Base-by-base conservation (phyloP, 768 basidiomycete species). In the Suillus subaureus region DNA sequence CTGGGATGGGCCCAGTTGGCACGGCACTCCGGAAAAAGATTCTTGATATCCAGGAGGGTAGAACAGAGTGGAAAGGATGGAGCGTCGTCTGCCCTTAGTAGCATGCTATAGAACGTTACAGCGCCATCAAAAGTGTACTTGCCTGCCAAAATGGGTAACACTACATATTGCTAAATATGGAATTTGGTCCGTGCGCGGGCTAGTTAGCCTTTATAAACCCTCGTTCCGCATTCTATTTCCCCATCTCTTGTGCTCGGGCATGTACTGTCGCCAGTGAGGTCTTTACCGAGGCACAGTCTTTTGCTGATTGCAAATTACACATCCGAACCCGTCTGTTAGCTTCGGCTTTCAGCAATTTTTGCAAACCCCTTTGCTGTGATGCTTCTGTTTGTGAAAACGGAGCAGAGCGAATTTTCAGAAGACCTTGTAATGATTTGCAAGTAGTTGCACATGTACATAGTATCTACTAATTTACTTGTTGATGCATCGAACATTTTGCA, bases 221-320 rank as follows among this genome's bases (percentile, higher is more conserved):
- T 26, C 11, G 23, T 49, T 28, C 33, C 35, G 15, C 18, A 6
- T n/a, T 43, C 8, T 3, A 1, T 43, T 37, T 82, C 81, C 71
- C 71, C 71, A 89, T 89, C 89, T 90, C 90, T 94, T 94, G 91
- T 93, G 91, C 91, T 92, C 90, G 91, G 91, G 91, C 89, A 90
- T 88, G 91, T 89, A 91, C 90, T 91, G 89, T 92, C 90, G 89
- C 88, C 89, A 91, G 91, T 93, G 92, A 94, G 90, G 92, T 94
- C 84, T 87, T 83, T 91, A 93, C 92, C 89, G 92, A 94, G 90
- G 88, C 89, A 89, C 87, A 90, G 89, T 90, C 85, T 81, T 91
- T 92, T 91, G 91, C 90, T 92, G 88, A 88, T 92, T 92, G 90
- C 90, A 92, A 92, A 92, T 90, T 91, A 91, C 85, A 91, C 91